Evolutionary conservation across 768 basidiomycete species (phyloP), one percentile per base, ranked within the genome.

Genomic region (Hortiboletus campestris): DNA sequence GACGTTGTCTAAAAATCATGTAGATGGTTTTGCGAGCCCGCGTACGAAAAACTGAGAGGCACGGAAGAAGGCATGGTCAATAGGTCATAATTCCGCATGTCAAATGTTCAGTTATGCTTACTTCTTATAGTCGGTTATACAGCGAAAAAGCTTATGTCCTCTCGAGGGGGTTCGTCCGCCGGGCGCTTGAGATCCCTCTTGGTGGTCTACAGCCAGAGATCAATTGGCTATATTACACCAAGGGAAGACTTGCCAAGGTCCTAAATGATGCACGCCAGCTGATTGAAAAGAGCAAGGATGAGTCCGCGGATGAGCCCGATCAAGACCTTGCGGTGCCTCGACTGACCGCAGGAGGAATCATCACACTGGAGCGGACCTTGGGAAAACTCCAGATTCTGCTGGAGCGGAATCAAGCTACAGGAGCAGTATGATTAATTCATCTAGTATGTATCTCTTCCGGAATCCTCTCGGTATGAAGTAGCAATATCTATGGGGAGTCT

Each of bases 131-230:
- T 64, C 91, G 94, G 42, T 72, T 96, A 13, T 96, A 97, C 75
- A 94, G 80, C 69, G 94, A 97, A 73, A 94, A 94, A 69, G 93
- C 92, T 6, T 95, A 89, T 63, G 91, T 95, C 38, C 79, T 96
- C 39, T 93, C 94, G 12, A 81, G 94, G 31, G 90, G 87, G 9
- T 97, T 96, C 67, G 85, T 95, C 46, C 86, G 88, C n/a, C 86
- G 90, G 17, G 94, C 94, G 13, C 82, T 95, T 29, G 89, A 92
- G 73, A 76, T 86, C 28, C 91, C 92, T 20, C 81, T 85, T 5
- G 80, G 84, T 36, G 81, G 84, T 9, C 73, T 97, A 28, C 86
- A 88, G 56, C 61, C 74, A 5, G 94, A 94, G 71, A 80, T 97
- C 51, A 73, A 72, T 20, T 84, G 85, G 79, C 73, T 93, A 55